A percentile compares a stretch with the other conserved stretches of the same genome.
These are phyloP conservation scores for Phytophthora syringae DNA, from an alignment of 352 stramenopile species.

Conservation along the genomic window DNA sequence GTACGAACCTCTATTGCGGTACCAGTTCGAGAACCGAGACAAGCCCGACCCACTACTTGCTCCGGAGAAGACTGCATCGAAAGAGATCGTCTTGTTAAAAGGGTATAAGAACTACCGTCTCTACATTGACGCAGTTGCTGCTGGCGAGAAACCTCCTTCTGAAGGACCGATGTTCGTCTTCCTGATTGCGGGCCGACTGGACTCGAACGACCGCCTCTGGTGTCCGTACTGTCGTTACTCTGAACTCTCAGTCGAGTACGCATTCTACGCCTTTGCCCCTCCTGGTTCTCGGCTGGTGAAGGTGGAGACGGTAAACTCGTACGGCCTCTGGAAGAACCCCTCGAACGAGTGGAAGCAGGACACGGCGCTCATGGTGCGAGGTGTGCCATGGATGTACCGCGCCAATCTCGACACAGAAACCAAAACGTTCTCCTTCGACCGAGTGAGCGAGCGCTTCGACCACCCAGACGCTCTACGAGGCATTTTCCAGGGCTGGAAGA, in stretches of 20 bases:
- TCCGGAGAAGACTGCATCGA: conserved; percentile 45
- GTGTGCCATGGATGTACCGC: conserved; percentile 69
- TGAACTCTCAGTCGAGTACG: conserved; percentile 72
- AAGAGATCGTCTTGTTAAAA: conserved; percentile 56
- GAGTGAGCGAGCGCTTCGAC: conserved; percentile 30
- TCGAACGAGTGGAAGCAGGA: conserved; percentile 69
- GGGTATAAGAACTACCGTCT: conserved; percentile 47
- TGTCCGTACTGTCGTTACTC: conserved; percentile 80
- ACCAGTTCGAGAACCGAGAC: conserved; percentile 76
- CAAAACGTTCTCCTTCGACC: conserved; percentile 28
- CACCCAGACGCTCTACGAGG: conserved; percentile 27
- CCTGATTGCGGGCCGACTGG: conserved; percentile 64
- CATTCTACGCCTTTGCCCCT: conserved; percentile 74
- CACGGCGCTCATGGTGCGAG: conserved; percentile 55
- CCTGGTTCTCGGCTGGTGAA: conserved; percentile 59
- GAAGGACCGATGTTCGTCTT: conserved; percentile 66
- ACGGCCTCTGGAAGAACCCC: conserved; percentile 73
- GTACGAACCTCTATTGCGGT: conserved; percentile 69
- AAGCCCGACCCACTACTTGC: conserved; percentile 46
- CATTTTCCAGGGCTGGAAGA: conserved; percentile 44
- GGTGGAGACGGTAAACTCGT: conserved; percentile 61
- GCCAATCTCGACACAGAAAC: conserved; percentile 40
- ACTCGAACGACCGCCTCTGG: conserved; percentile 75
- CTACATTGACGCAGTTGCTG: conserved; percentile 51
- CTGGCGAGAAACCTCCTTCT: conserved; percentile 12